Evolutionary conservation across 495 filamentous ascomycete species (phyloP).

Genomic region (Cercophora samala): DNA sequence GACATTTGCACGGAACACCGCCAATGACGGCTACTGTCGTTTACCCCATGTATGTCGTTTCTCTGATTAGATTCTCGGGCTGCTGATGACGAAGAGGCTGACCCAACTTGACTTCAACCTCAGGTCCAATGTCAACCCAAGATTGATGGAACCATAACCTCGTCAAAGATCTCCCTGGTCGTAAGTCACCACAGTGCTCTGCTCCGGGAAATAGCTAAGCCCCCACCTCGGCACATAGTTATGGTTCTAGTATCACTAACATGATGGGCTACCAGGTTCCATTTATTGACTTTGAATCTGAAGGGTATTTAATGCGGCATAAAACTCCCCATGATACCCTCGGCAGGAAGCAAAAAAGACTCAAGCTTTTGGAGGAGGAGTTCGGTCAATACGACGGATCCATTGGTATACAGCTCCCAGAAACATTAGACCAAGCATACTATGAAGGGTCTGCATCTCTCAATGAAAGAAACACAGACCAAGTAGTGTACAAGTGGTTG

Average conservation of each 20-base stretch:
- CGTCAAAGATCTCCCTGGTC: background rate
- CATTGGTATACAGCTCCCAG: background rate
- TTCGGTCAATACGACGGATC: background rate
- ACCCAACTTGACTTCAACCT: background rate
- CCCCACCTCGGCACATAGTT: background rate
- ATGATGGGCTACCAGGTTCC: background rate
- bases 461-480: background rate
- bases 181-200: background rate
- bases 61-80: no score
- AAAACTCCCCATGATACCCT: no score
- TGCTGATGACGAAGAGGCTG: background rate
- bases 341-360: background rate
- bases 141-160: background rate
- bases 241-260: background rate
- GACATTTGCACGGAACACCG: background rate
- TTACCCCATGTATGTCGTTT: background rate
- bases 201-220: no score
- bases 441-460: background rate
- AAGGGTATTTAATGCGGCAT: background rate
- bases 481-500: background rate
- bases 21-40: background rate
- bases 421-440: conserved; percentile 3
- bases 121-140: background rate
- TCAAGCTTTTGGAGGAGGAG: background rate
- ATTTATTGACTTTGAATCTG: conserved; percentile 4